Evolutionary conservation across 2,329 filamentous ascomycete species (phyloP).

Genomic region (Colletotrichum neosansevieriae): DNA sequence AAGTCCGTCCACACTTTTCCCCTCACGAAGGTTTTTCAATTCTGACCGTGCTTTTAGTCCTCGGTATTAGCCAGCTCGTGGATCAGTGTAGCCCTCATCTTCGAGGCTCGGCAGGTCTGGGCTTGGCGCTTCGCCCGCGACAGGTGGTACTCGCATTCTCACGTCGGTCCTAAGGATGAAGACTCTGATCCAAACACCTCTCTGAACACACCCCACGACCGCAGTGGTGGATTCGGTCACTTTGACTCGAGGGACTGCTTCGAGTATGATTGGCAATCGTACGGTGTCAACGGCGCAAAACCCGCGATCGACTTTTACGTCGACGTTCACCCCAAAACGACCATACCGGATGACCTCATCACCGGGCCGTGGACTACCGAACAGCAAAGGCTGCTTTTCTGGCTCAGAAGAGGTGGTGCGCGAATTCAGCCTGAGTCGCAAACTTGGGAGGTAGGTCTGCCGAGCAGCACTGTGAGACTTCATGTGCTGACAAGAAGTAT

Average conservation of each 20-base stretch:
- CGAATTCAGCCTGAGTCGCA: slow-evolving; percentile 46
- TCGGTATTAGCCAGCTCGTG: slow-evolving; percentile 58
- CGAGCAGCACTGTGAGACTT: not conserved
- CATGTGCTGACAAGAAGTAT: not conserved
- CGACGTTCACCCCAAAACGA: slow-evolving; percentile 54
- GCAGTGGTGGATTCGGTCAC: slow-evolving; percentile 44
- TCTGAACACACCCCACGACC: slow-evolving; percentile 39
- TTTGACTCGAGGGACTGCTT: slow-evolving; percentile 53
- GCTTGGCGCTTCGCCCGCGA: slow-evolving; percentile 52
- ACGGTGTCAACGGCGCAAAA: slow-evolving; percentile 30
- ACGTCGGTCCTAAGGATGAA: slow-evolving; percentile 22
- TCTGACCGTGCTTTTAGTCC: slow-evolving; percentile 49
- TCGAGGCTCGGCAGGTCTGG: slow-evolving; percentile 63
- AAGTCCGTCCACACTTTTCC: slow-evolving; percentile 49
- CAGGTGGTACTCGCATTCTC: slow-evolving; percentile 50
- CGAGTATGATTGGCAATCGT: slow-evolving; percentile 50
- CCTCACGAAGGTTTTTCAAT: no score
- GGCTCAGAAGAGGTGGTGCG: slow-evolving; percentile 57
- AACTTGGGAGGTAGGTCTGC: slow-evolving; percentile 54
- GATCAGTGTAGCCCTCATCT: slow-evolving; percentile 58
- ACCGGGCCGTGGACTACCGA: slow-evolving; percentile 57
- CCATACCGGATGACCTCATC: slow-evolving; percentile 56
- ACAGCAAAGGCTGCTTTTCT: slow-evolving; percentile 57
- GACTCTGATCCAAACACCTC: slow-evolving; percentile 38
- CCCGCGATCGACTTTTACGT: slow-evolving; percentile 38